Evolutionary conservation across 306 rosid genomes (phyloP).

Genomic region (Luffa aegyptiaca): DNA sequence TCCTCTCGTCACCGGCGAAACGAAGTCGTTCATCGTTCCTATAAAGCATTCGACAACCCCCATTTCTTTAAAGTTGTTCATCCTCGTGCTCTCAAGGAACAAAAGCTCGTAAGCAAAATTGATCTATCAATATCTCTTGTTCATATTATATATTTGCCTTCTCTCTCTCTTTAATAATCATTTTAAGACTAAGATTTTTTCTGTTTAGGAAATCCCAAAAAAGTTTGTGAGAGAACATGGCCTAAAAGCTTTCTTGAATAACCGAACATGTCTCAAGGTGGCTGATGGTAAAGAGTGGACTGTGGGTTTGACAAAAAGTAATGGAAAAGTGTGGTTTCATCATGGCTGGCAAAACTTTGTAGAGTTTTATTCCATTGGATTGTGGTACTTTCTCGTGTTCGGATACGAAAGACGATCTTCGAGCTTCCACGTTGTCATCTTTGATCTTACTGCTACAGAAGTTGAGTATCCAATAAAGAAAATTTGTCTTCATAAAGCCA

Average conservation of each 20-base stretch:
- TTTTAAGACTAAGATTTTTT: background rate
- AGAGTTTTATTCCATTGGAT: background rate
- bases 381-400: background rate
- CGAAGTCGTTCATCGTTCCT: no score
- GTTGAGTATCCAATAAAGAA: background rate
- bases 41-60: background rate
- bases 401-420: background rate
- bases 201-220: background rate
- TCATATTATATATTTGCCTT: no score
- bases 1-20: no score
- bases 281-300: slow-evolving; percentile 8
- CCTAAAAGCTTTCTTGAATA: background rate
- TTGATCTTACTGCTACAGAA: background rate
- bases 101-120: background rate
- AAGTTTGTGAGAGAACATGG: slow-evolving; percentile 5
- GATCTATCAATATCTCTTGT: no score
- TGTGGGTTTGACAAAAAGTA: background rate
- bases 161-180: background rate
- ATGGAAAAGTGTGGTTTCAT: background rate
- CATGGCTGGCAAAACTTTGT: slow-evolving; percentile 12
- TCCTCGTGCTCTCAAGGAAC: background rate
- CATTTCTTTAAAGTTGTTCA: background rate
- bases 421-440: background rate
- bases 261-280: background rate
- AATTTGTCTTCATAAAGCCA: background rate